These are phyloP conservation scores for Exophiala sp. DNA, from an alignment of 2,329 filamentous ascomycete species.

Conservation along the genomic window DNA sequence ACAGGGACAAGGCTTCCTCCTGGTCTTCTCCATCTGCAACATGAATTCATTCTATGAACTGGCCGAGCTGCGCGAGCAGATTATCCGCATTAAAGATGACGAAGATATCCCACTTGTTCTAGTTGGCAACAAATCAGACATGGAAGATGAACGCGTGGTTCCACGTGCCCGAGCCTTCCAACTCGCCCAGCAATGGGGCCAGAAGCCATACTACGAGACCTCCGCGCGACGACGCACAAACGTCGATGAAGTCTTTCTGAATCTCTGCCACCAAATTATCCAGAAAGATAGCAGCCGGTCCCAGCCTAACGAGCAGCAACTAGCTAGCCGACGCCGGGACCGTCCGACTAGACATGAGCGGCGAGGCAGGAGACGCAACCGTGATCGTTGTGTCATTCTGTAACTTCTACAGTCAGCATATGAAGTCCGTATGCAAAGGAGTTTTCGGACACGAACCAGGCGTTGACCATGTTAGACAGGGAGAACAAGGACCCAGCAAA, in stretches of 20 bases:
- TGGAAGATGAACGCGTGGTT: conserved; percentile 78
- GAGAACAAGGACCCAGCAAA: background rate
- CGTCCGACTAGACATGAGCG: conserved; percentile 34
- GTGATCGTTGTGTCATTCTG: conserved; percentile 33
- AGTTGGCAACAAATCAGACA: conserved; percentile 84
- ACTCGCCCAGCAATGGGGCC: conserved; percentile 79
- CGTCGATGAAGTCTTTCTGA: conserved; percentile 83
- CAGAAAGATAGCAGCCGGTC: conserved; percentile 53
- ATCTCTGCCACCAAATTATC: conserved; percentile 78
- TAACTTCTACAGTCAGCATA: conserved; percentile 10
- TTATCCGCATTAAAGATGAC: conserved; percentile 85
- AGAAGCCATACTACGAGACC: conserved; percentile 84
- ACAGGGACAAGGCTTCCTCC: conserved; percentile 81
- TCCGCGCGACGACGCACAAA: conserved; percentile 77
- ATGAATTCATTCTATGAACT: conserved; percentile 77
- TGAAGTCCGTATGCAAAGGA: background rate
- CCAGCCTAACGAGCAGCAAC: conserved; percentile 33
- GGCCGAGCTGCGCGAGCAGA: conserved; percentile 75
- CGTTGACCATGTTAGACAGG: background rate
- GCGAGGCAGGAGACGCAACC: conserved; percentile 32
- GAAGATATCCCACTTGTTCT: conserved; percentile 81
- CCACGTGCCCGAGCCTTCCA: conserved; percentile 73
- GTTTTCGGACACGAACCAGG: background rate
- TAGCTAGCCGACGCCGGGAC: conserved; percentile 35
- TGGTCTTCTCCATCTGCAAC: conserved; percentile 89